Conservation (phyloP, 1,284 basidiomycete genomes). For the Puccinia triticina region DNA sequence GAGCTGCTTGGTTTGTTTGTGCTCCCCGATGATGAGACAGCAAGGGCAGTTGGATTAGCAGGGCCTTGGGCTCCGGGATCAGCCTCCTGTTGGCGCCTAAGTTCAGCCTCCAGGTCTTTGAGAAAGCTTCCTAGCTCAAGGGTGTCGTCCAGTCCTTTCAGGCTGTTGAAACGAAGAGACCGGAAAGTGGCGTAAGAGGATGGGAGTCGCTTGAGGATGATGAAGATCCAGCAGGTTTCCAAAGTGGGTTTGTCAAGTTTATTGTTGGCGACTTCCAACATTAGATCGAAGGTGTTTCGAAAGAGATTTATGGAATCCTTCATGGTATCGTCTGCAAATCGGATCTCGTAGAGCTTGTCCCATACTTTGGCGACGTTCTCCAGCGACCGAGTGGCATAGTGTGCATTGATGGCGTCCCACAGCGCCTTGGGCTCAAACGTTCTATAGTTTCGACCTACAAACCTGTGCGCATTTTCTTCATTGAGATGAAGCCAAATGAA, state of each 20-base stretch:
- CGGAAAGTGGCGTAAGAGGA: neutral
- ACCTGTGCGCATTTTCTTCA: neutral
- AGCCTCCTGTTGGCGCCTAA: neutral
- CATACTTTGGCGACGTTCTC: neutral
- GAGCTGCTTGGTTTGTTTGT: neutral
- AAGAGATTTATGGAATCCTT: neutral
- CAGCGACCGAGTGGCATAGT: neutral
- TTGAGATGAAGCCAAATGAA: neutral
- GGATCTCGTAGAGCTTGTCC: neutral
- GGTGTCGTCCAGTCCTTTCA: too few species aligned
- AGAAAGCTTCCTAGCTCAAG: neutral
- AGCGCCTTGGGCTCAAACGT: neutral
- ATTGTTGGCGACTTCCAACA: neutral
- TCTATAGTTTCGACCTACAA: neutral
- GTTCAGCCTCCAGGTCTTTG: neutral
- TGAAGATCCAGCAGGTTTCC: neutral
- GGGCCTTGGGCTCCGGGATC: neutral
- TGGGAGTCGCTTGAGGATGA: slow-evolving; percentile 2
- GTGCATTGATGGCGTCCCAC: neutral
- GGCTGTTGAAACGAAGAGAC: neutral
- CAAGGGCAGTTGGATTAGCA: neutral
- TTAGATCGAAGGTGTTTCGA: neutral
- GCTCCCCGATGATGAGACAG: too few species aligned
- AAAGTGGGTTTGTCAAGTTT: neutral
- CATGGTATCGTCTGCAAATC: neutral